Base-by-base conservation (phyloP, 2,329 filamentous ascomycete species). In the Colletotrichum coccodes region DNA sequence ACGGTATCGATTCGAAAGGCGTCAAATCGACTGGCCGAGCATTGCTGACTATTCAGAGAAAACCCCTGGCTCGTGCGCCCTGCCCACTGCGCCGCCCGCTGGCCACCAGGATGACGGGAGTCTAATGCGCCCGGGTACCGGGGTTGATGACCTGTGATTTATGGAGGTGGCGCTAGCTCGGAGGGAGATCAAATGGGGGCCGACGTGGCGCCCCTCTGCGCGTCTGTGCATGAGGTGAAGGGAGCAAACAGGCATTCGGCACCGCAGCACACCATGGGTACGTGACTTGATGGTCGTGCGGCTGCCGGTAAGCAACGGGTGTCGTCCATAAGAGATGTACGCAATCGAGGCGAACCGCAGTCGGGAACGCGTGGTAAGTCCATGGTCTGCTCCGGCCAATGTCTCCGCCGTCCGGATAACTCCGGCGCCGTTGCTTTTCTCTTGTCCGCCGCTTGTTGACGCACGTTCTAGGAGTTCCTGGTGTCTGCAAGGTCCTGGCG, bases 51-150 rank as follows among this genome's bases (percentile, higher is more conserved):
- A 38, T 16, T 38, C 36, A 16, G 36, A 38, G 12, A 6, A 38
- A 9, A 53, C 28, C 16, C 12, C 50, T 23, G 32, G 32, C 21
- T 36, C 26, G 49, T 54, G 64, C 30, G 47, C 47, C 58, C 47
- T 57, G 49, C 50, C 50, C 61, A 26, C 14, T 28, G 28, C 57
- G 38, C 57, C 63, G 56, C 56, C 54, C 56, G 62, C 38, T 53
- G 62, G 50, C 50, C 40, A 34, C 21, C 21, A 52, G 50, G 38
- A 23, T 52, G 59, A 44, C 59, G 42, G 59, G 59, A 67, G 64
- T 52, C 44, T 52, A 57, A 42, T n/a, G 50, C 52, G 50, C 26
- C 44, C 44, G 49, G 34, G 32, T 56, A 61, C 63, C 49, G 57
- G 57, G 63, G 57, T 61, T 34, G 9, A 26, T 11, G 23, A 21